A percentile compares a stretch with the other conserved stretches of the same genome.
phyloP scores from a whole-genome alignment of 306 rosid species.

The Pyrus pyrifolia region DNA sequence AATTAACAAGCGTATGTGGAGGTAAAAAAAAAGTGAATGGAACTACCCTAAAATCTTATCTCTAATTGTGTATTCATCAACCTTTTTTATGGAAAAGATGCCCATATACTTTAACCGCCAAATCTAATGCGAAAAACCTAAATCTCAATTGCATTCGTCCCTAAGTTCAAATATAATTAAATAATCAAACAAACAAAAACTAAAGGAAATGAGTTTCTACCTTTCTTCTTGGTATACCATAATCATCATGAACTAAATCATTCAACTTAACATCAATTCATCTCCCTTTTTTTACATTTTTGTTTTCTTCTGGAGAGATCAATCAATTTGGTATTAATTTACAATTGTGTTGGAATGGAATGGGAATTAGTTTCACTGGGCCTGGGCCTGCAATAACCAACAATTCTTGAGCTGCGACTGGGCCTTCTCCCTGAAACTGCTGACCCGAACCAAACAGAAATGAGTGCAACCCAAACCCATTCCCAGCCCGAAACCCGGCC shows the following conservation, averaged over 20 bases:
- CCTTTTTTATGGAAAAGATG: too few relatives aligned
- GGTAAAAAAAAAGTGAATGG: too few relatives aligned
- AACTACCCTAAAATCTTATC: too few relatives aligned
- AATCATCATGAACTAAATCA: neutral
- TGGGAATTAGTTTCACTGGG: neutral
- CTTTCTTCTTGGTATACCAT: neutral
- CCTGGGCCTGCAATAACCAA: conserved; percentile 47
- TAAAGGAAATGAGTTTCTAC: neutral
- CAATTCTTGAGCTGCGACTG: conserved; percentile 62
- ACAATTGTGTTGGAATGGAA: neutral
- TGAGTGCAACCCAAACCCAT: conserved; percentile 47
- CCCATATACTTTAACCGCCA: too few relatives aligned
- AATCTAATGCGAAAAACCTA: too few relatives aligned
- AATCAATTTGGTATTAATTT: neutral
- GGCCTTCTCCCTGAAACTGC: conserved; percentile 37
- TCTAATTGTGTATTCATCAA: too few relatives aligned
- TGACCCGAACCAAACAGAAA: conserved; percentile 50
- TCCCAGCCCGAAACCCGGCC: conserved; percentile 19
- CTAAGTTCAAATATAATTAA: too few relatives aligned
- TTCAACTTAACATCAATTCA: neutral
- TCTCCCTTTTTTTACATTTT: neutral
- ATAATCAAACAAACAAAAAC: too few relatives aligned
- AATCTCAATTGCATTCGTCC: too few relatives aligned
- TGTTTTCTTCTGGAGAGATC: neutral
- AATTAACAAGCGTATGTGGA: too few relatives aligned